A percentile compares a stretch with the other conserved stretches of the same genome.
Conservation (phyloP, 2,329 filamentous ascomycete species). For the Pyricularia sp. region DNA sequence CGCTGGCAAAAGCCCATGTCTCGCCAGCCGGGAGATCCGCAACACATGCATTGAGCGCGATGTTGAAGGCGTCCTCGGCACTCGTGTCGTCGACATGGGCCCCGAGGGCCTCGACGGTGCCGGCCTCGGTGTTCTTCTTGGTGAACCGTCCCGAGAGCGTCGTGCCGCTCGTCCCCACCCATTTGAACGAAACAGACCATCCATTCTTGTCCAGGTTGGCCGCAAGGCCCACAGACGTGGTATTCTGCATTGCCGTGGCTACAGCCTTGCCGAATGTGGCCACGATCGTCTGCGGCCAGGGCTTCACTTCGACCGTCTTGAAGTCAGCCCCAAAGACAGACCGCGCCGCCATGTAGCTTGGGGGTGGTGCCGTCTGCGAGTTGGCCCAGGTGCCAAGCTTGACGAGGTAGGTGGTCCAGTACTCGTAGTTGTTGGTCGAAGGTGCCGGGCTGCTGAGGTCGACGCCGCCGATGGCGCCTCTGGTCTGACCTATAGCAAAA, state of each 20-base stretch:
- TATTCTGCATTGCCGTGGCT: background rate
- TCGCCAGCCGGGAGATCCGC: background rate
- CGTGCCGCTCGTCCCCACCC: background rate
- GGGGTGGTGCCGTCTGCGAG: too few species aligned
- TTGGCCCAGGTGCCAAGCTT: too few species aligned
- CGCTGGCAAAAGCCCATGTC: background rate
- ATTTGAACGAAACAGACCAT: background rate
- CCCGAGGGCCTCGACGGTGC: background rate
- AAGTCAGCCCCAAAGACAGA: too few species aligned
- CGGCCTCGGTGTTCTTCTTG: background rate
- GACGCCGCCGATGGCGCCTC: background rate
- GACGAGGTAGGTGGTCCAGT: too few species aligned
- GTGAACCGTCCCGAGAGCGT: background rate
- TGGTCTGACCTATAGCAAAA: background rate
- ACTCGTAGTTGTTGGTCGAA: too few species aligned
- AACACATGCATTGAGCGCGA: background rate
- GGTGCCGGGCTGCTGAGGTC: background rate
- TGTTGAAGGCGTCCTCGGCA: background rate
- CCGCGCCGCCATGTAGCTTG: too few species aligned
- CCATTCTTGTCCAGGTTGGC: background rate
- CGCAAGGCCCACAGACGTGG: background rate
- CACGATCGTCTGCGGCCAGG: too few species aligned
- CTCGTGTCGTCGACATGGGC: background rate
- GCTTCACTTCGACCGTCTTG: too few species aligned
- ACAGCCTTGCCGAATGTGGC: background rate